phyloP scores from a whole-genome alignment of 2,329 filamentous ascomycete species.

The Dendrostoma leiphaemia region DNA sequence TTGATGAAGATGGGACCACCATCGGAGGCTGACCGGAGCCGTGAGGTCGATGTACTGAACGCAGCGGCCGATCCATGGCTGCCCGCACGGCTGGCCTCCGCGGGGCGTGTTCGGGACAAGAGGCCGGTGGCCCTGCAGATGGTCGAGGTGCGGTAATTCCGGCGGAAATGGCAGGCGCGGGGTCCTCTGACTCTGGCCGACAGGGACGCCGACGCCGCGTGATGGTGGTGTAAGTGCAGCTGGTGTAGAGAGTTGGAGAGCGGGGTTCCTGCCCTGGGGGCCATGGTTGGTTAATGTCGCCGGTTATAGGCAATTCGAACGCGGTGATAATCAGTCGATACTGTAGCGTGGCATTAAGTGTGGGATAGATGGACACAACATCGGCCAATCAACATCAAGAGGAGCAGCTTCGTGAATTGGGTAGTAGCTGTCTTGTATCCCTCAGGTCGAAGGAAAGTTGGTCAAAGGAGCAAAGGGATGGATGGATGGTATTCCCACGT shows the following conservation, averaged over 20 bases:
- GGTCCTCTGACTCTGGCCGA: neutral
- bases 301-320: neutral
- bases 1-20: neutral
- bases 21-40: conserved; percentile 4
- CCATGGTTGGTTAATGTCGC: neutral
- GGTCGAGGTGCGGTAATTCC: conserved; percentile 21
- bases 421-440: no score
- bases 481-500: no score
- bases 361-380: no score
- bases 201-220: neutral
- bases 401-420: no score
- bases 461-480: no score
- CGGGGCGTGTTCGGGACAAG: conserved; percentile 1
- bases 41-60: neutral
- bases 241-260: neutral
- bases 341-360: no score
- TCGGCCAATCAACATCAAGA: no score
- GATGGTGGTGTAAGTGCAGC: neutral
- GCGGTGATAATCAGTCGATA: no score
- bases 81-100: neutral
- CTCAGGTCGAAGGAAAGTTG: no score
- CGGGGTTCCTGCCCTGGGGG: neutral
- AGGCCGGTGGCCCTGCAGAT: conserved; percentile 1
- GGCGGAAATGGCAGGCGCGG: neutral
- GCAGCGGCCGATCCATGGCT: neutral